Evolutionary conservation across 192 early-diverging fungal species (phyloP).

Genomic region (Backusella parvicylindrica): DNA sequence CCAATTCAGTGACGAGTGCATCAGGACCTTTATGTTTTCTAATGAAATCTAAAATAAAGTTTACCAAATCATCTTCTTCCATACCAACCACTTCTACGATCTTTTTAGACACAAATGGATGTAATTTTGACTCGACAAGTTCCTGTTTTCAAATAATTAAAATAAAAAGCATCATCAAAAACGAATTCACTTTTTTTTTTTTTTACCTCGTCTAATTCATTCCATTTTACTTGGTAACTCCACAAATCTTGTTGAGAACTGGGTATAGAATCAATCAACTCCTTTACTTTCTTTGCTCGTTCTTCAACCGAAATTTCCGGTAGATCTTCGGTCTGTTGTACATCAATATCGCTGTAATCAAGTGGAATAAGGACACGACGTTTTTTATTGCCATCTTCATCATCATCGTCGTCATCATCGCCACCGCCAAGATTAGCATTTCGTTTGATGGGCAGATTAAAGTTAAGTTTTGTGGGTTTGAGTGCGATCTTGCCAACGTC

Average conservation of each 20-base stretch:
- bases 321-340: conserved; percentile 11
- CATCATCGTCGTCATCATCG: conserved; percentile 50
- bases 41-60: conserved; percentile 77
- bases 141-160: conserved; percentile 27
- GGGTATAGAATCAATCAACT: conserved; percentile 67
- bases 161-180: background rate
- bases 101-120: conserved; percentile 75
- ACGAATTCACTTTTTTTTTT: background rate
- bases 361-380: conserved; percentile 47
- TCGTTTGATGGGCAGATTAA: conserved; percentile 32
- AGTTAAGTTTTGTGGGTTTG: conserved; percentile 24
- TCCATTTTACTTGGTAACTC: conserved; percentile 76
- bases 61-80: conserved; percentile 71
- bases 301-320: conserved; percentile 66
- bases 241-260: conserved; percentile 64
- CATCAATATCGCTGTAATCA: conserved; percentile 48
- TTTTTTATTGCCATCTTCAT: conserved; percentile 44
- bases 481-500: conserved; percentile 26
- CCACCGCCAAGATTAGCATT: conserved; percentile 28
- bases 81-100: conserved; percentile 79
- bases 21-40: conserved; percentile 58
- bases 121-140: conserved; percentile 63
- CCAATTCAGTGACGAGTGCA: conserved; percentile 74
- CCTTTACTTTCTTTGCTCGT: conserved; percentile 56
- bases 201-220: conserved; percentile 65